Base-by-base conservation (phyloP, 2,329 filamentous ascomycete species). In the Phaeosphaeria sp. region DNA sequence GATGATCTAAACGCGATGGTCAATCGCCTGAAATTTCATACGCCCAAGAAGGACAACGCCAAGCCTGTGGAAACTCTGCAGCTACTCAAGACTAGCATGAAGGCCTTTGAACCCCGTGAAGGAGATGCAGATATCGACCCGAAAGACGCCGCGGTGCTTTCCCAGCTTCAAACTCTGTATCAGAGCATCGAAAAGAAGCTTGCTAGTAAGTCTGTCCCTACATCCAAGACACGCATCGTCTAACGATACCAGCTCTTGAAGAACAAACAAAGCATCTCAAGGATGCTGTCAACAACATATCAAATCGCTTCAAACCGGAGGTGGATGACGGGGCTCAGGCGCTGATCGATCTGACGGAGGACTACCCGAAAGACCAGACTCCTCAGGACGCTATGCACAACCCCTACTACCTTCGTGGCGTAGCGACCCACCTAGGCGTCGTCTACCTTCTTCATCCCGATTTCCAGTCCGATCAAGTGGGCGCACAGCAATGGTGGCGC, bases 381-480 rank as follows among this genome's bases (percentile, higher is more conserved):
- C 59, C 65, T 3, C 57, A 68, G 46, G 61, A 66, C 40, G 64
- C 65, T n/a, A 69, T 70, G 61, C 53, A 63, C 9, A 50, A 68
- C 63, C 82, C 79, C 49, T 88, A 88, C 67, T 82, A 81, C 1
- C 78, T 89, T 21, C 81, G 83, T 45, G 86, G 86, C 25, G 82
- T 88, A 5, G 84, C 84, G 39, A 88, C 86, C 3, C 80, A 83
- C 49, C 80, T 84, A 1, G 82, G 85, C 64, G 80, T 87, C 24
- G 85, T 82, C 33, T 89, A 88, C 64, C 72, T 89, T 17, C 77
- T 86, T 18, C 78, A 79, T 24, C 78, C 77, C 6, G 74, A 67
- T 52, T 63, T 59, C 7, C 51, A 60, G 4, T 64, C 68, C 18
- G 62, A 67, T 27, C 49, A 49, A 1, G 55, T 64, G 11, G 56